Conservation (phyloP, 345 rosid species). For the Noccaea bulbosa region DNA sequence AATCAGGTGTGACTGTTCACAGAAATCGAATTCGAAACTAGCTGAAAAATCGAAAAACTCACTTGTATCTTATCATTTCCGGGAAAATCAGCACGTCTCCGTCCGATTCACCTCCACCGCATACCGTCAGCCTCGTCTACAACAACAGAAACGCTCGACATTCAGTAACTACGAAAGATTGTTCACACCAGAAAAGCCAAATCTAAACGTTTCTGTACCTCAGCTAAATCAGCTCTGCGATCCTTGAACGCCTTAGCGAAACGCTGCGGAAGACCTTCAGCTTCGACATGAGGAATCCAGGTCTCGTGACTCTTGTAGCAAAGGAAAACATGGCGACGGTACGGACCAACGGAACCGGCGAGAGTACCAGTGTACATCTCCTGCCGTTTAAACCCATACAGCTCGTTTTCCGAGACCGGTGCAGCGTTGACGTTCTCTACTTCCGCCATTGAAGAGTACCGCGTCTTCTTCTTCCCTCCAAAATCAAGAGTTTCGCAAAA, state of each 20-base stretch:
- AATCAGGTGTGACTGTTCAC: background rate
- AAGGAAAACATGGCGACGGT: slow-evolving; percentile 87
- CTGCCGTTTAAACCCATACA: slow-evolving; percentile 69
- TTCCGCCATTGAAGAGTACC: slow-evolving; percentile 54
- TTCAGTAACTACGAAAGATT: background rate
- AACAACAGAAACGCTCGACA: slow-evolving; percentile 16
- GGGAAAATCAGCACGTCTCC: slow-evolving; percentile 97
- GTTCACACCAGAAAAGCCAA: background rate
- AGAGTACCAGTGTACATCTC: slow-evolving; percentile 76
- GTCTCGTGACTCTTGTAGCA: slow-evolving; percentile 62
- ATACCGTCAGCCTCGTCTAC: slow-evolving; percentile 71
- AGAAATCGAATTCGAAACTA: slow-evolving; percentile 11
- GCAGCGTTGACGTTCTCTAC: slow-evolving; percentile 35
- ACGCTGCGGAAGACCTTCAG: slow-evolving; percentile 67
- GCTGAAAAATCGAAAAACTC: slow-evolving; percentile 40
- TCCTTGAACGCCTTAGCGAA: slow-evolving; percentile 64
- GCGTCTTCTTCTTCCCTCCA: background rate
- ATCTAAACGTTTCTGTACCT: slow-evolving; percentile 48
- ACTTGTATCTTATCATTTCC: slow-evolving; percentile 92
- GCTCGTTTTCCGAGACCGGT: slow-evolving; percentile 54
- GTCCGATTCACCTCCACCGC: slow-evolving; percentile 67
- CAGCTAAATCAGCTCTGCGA: slow-evolving; percentile 65
- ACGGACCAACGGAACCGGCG: slow-evolving; percentile 64
- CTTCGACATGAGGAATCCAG: slow-evolving; percentile 81
- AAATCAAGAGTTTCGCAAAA: slow-evolving; percentile 31